Base-by-base conservation (phyloP, 148 eudicot genomes). In the Rhododendron griersonianum region DNA sequence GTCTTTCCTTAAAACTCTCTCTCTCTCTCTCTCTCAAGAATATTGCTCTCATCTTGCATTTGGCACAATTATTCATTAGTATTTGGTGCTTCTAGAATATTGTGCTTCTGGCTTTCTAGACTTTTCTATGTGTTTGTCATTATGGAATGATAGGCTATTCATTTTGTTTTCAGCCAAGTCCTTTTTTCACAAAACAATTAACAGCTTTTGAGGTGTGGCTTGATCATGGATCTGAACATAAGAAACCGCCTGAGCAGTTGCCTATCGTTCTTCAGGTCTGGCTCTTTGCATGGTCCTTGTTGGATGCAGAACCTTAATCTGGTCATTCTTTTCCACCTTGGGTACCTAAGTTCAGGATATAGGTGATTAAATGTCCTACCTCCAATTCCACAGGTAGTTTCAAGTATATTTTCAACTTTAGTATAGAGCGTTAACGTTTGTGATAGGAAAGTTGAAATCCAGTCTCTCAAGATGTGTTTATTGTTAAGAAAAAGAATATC, bases 181-280 rank as follows among this genome's bases (percentile, higher is more conserved):
- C 96, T 37, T 96, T 96, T 86, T 96, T 96, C 89, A 92, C 98
- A 9, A 98, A 94, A 87, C 98, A 96, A 86, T 89, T 96, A 86
- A 93, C 94, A 41, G 96, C 98, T 28, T 95, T 96, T 90, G 98
- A 96, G 90, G 94, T 96, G 81, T 96, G 98, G 98, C 98, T 96
- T 85, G 98, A 93, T 90, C 98, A 96, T 92, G 98, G 98, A 75
- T 96, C 94, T 82, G 92, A 95, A 87, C 88, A 89, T 80, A 96
- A 95, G 86, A 96, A 96, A 82, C 96, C 94, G 76, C 98, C 98
- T 8, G 98, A 94, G 86, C 98, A 94, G 91, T 90, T 96, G 90
- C 98, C 95, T 81, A 94, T 96, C 90, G 98, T 96, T 88, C 98
- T 96, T 85, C 98, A 95, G 98, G 98, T 94, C 83, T 65, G 85